These are phyloP conservation scores for Pseudogymnoascus sp. DNA, from an alignment of 2,329 filamentous ascomycete species.

Conservation along the genomic window DNA sequence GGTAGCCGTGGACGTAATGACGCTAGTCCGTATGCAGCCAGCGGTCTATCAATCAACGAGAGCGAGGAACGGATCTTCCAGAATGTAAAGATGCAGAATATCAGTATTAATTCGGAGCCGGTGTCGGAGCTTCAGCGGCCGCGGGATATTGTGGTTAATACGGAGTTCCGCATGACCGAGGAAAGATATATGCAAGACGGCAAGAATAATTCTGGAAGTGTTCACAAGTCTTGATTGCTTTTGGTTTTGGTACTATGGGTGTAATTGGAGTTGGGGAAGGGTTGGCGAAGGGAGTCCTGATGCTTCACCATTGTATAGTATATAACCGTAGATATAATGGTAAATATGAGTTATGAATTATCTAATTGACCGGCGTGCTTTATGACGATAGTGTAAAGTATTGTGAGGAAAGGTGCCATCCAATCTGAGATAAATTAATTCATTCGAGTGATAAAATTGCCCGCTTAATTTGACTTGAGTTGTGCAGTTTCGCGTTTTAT, in stretches of 20 bases:
- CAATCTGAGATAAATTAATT: too few species aligned
- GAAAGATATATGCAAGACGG: conserved; percentile 10
- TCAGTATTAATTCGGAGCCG: conserved; percentile 24
- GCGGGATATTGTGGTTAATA: conserved; percentile 34
- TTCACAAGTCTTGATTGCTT: conserved; percentile 14
- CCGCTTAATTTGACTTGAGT: too few species aligned
- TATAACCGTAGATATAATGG: neutral
- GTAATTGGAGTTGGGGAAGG: neutral
- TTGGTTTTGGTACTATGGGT: neutral
- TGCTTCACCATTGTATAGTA: neutral
- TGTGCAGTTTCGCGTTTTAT: too few species aligned
- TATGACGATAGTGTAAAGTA: too few species aligned
- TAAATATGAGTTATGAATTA: neutral
- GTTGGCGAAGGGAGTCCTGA: neutral
- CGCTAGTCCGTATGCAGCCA: conserved; percentile 31
- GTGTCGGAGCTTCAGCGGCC: conserved; percentile 15
- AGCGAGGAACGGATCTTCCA: conserved; percentile 41
- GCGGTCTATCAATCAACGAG: conserved; percentile 35
- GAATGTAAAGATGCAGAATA: conserved; percentile 35
- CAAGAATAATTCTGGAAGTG: conserved; percentile 7
- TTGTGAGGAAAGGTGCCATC: too few species aligned
- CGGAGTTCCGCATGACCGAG: conserved; percentile 14
- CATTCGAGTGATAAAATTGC: too few species aligned
- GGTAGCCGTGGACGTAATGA: conserved; percentile 30
- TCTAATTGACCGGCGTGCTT: neutral